Evolutionary conservation across 2,329 filamentous ascomycete species (phyloP), one percentile per base, ranked within the genome.

Genomic region (Ophiostoma novo-ulmi): DNA sequence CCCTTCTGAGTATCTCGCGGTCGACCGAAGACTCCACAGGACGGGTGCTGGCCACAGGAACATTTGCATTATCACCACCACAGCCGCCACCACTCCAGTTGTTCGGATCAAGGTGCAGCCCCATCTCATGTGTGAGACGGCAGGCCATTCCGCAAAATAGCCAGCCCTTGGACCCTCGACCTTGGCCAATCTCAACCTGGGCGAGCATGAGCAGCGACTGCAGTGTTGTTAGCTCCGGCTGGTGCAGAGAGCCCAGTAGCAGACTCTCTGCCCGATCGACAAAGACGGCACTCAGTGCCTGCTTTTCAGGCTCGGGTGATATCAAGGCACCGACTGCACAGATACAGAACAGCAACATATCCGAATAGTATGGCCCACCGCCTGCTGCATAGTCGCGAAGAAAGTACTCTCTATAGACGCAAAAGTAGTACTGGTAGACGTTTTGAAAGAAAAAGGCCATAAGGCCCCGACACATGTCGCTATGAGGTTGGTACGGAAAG

Each of bases 101-200:
- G 68, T 78, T 82, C 0, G 83, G 83, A 68, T 85, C 83, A 0
- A 85, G 78, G 73, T 85, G 83, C 20, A 85, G 77, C 0, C 83
- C 83, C 83, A 85, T 85, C 73, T 84, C 83, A 68, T 84, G 82
- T 0, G 82, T 80, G 17, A 85, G 77, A 5, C 83, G 80, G 73
- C 84, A 85, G 10, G 82, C 82, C 82, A 85, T 84, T 66, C 83
- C 82, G 38, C 82, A 84, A 69, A 83, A 84, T 1, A 85, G 76
- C 83, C 83, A 85, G 14, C 83, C 83, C 69, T 83, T 85, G 22
- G 82, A 84, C 1, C 79, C 76, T n/a, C 80, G 79, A 0, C 82
- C 81, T 31, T 80, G 79, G 3, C 82, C 83, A 61, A 84, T 83
- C 71, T 83, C 82, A 20, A 80, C 78, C 20, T 71, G 70, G 5